These are phyloP conservation scores for Gracilaria caudata DNA, from an alignment of 23 red algal genomes.

Conservation along the genomic window DNA sequence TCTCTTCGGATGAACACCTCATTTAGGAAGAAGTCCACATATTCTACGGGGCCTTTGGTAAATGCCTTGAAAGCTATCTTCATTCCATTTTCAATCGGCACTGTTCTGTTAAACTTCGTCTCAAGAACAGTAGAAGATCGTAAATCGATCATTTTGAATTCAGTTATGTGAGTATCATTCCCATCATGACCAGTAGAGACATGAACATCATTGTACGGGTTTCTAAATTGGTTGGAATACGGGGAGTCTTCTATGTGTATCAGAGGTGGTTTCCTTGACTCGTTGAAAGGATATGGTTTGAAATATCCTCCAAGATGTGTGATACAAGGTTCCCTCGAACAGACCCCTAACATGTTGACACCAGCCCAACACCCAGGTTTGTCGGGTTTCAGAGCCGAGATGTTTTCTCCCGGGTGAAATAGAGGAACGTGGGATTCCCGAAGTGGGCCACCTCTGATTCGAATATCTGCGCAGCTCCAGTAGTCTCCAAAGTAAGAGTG, in stretches of 20 bases:
- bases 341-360: conserved; percentile 41
- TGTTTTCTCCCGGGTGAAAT: conserved; percentile 25
- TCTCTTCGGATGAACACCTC: background rate
- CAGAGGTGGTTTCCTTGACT: background rate
- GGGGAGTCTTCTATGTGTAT: background rate
- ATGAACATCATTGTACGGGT: background rate
- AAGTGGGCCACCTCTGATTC: conserved; percentile 37
- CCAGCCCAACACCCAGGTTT: conserved; percentile 26
- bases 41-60: background rate
- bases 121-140: background rate
- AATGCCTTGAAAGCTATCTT: background rate
- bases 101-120: background rate
- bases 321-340: conserved; percentile 36
- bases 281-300: conserved; percentile 15
- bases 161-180: background rate
- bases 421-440: conserved; percentile 7
- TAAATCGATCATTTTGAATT: conserved; percentile 9
- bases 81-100: background rate
- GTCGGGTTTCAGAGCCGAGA: background rate
- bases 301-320: conserved; percentile 24
- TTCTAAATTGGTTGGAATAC: conserved; percentile 4
- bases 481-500: conserved; percentile 49
- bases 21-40: conserved; percentile 8
- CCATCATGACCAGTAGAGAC: background rate
- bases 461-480: conserved; percentile 43